phyloP scores from a whole-genome alignment of 257 asterid genomes.

The Gynochthodes officinalis region DNA sequence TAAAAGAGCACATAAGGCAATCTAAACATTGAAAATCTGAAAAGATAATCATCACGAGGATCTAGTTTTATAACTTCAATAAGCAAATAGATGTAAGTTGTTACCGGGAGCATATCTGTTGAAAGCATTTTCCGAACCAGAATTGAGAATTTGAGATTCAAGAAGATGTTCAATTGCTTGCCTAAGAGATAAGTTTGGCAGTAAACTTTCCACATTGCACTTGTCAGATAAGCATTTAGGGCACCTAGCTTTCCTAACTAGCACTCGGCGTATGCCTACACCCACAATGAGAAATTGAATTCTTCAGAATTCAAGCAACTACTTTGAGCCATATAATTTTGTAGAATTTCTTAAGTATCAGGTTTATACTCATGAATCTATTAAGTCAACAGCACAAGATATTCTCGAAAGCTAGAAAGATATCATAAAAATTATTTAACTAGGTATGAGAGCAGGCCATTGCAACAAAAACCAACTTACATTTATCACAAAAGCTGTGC shows the following conservation, averaged over 20 bases:
- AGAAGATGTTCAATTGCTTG: slow-evolving; percentile 71
- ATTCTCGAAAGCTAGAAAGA: neutral
- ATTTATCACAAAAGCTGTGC: slow-evolving; percentile 85
- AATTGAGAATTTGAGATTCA: slow-evolving; percentile 52
- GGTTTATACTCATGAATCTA: neutral
- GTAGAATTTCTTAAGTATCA: neutral
- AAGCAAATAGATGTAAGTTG: neutral
- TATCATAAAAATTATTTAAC: slow-evolving; percentile 8
- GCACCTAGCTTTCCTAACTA: slow-evolving; percentile 61
- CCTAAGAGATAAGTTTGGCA: slow-evolving; percentile 79
- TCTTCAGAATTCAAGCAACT: slow-evolving; percentile 3
- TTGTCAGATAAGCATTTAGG: slow-evolving; percentile 78
- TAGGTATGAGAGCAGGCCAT: neutral
- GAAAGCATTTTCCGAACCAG: slow-evolving; percentile 44
- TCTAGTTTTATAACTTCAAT: neutral
- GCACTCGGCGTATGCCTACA: slow-evolving; percentile 70
- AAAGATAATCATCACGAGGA: neutral
- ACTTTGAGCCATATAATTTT: neutral
- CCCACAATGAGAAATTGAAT: neutral
- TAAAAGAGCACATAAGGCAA: neutral
- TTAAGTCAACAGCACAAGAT: neutral
- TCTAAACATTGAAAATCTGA: neutral
- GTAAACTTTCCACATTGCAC: slow-evolving; percentile 59
- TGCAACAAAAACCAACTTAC: slow-evolving; percentile 50
- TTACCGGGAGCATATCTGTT: slow-evolving; percentile 72